A percentile compares a stretch with the other conserved stretches of the same genome.
phyloP scores from a whole-genome alignment of 257 asterid genomes.

The Nicotiana tomentosiformis region DNA sequence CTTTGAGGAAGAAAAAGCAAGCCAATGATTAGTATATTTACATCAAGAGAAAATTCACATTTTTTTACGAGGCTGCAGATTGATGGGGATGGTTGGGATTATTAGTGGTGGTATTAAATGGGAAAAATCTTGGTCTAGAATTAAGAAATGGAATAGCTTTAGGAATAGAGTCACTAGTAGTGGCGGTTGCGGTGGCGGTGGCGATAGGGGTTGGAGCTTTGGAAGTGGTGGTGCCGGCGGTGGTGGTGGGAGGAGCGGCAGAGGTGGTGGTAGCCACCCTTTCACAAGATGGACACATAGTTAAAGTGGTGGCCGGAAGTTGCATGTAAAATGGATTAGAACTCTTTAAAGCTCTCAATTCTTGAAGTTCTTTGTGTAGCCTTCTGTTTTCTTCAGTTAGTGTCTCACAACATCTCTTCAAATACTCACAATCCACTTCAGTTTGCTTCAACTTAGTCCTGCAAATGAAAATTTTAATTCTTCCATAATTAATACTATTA shows the following conservation, averaged over 20 bases:
- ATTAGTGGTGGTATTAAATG: constrained; percentile 29
- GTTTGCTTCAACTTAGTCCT: constrained; percentile 90
- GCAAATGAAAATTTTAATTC: not conserved
- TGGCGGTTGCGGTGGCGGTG: not conserved
- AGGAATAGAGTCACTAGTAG: constrained; percentile 15
- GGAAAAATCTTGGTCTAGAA: constrained; percentile 52
- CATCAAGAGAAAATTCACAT: not conserved
- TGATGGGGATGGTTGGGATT: constrained; percentile 34
- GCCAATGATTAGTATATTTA: constrained; percentile 3
- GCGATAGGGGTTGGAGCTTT: not conserved
- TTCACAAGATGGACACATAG: constrained; percentile 94
- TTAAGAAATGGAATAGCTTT: constrained; percentile 38
- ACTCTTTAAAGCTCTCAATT: constrained; percentile 61
- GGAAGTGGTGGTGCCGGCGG: not conserved
- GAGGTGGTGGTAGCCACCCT: constrained; percentile 51
- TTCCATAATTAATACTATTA: not conserved
- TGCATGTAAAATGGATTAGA: constrained; percentile 70
- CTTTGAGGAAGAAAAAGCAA: constrained; percentile 3
- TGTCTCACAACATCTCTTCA: constrained; percentile 77
- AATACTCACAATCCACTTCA: constrained; percentile 81
- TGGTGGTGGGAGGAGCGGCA: not conserved
- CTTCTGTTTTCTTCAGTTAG: constrained; percentile 66
- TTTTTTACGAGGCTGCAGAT: constrained; percentile 41
- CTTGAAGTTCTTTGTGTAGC: constrained; percentile 68
- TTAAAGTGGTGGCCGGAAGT: constrained; percentile 72